Conservation (phyloP, 257 asterid species). For the Avicennia marina region DNA sequence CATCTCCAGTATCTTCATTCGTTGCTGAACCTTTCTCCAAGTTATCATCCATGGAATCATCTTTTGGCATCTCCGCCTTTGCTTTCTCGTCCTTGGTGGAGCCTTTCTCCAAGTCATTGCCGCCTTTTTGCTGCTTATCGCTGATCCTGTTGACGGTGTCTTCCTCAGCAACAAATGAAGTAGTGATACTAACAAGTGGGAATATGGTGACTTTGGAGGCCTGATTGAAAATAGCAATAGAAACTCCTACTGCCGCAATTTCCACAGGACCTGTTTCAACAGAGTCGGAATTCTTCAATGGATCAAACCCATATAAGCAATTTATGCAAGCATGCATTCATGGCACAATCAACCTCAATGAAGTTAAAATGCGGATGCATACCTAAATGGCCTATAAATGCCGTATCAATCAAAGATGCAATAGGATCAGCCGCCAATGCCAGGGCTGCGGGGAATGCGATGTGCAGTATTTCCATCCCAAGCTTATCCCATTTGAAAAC, state of each 20-base stretch:
- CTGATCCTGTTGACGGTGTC: conserved; percentile 49
- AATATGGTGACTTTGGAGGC: conserved; percentile 82
- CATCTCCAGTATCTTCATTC: conserved; percentile 21
- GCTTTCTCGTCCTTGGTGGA: background rate
- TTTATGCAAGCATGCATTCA: background rate
- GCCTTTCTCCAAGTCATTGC: conserved; percentile 27
- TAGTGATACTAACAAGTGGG: conserved; percentile 92
- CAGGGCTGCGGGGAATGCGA: conserved; percentile 89
- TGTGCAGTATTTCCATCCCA: conserved; percentile 63
- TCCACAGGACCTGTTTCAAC: conserved; percentile 61
- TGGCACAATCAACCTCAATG: background rate
- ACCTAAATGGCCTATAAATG: conserved; percentile 89
- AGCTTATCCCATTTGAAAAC: conserved; percentile 68
- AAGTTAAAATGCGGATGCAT: background rate
- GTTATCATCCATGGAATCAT: background rate
- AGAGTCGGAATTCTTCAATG: background rate
- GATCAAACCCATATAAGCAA: background rate
- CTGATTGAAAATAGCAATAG: conserved; percentile 85
- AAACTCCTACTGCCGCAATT: conserved; percentile 85
- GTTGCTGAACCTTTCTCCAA: conserved; percentile 9
- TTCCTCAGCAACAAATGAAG: conserved; percentile 95
- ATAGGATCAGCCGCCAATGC: conserved; percentile 97
- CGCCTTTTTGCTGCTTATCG: conserved; percentile 13
- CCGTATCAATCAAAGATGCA: conserved; percentile 85
- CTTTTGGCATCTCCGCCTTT: no score